Base-by-base conservation (phyloP, 192 early-diverging fungal species). In the Rhizophagus clarus region DNA sequence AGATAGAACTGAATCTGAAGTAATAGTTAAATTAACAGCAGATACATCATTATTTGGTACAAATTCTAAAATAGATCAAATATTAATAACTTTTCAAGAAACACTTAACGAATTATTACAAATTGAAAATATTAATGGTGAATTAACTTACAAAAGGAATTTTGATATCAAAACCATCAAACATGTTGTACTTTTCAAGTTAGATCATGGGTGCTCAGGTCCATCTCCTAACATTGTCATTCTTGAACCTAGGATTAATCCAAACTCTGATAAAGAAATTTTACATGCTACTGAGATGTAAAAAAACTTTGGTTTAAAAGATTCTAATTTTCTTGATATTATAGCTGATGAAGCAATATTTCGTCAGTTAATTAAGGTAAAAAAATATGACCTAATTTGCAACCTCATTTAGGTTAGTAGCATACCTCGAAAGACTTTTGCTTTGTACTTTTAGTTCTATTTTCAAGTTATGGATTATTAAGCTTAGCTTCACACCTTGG, bases 201-300 rank as follows among this genome's bases (percentile, higher is more conserved):
- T 49, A 49, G 14, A 49, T 37, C 24, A 24, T 24, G 26, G 26
- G 31, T 74, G 26, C 26, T 26, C 32, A 32, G 60, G 60, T 61
- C 28, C 9, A 47, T n/a, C 17, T 22, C 28, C 74, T 12, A 61
- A 76, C 24, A 4, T 76, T 26, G 17, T 77, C 20, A 77, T 77
- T 24, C 61, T 77, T 47, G 34, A 8, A 45, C 74, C 32, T 34
- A 17, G 20, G 5, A 3, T 9, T 17, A 24, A 60, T 11, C 32
- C 31, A 32, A 76, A 76, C 34, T 61, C 8, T 17, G 29, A 77
- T 77, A 1, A 26, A 45, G 37, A 66, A 64, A 42, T 77, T 45
- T 26, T 37, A 24, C 20, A 45, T 26, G 22, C 24, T 15, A 37
- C 51, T 24, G 3, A 66, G n/a, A 37, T 47, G 29, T 77, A 77